Base-by-base conservation (phyloP, 345 rosid species). In the Lepidium africanum region DNA sequence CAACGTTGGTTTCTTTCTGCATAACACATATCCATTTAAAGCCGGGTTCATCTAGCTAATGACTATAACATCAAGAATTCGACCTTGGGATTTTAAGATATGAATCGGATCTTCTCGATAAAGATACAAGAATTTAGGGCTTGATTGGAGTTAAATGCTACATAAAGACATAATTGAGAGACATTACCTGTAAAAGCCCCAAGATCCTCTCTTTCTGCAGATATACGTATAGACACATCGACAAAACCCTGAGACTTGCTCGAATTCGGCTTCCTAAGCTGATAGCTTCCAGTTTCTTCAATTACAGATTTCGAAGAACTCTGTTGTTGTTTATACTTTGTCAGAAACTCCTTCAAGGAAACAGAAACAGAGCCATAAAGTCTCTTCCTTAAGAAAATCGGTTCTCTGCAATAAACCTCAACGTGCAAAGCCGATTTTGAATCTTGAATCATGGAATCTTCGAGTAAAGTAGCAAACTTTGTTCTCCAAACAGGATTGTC, bases 321-420 rank as follows among this genome's bases (percentile, higher is more conserved):
- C 25, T 72, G 63, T 47, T 38, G 62, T 25, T 77, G 75, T 32
- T 73, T 75, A 58, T 77, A 76, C 76, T 85, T 85, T 3, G 65
- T 74, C 47, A 90, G 60, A 61, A 87, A 90, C 79, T 93, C 88
- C 48, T 83, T 88, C 75, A 93, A 76, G 60, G 68, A 84, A 54
- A 93, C 71, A 32, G 82, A 85, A 51, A 87, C 92, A 33, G 87
- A 76, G 12, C 98, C 98, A 52, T 85, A 82, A 36, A 88, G 87
- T 76, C 65, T 85, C 76, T 90, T 92, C 61, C 89, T 77, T 3
- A 93, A 87, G 85, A 93, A 93, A 55, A 93, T 46, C 21, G 97
- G 96, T 55, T 90, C 97, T 66, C 98, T 84, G 53, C 96, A 81
- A 72, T 87, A 83, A 3, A 90, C 89, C 80, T 93, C 85, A 6